Percentiles rank a stretch among this genome's conserved stretches.
phyloP scores from a whole-genome alignment of 148 eudicot species.

The Hydrangea macrophylla region DNA sequence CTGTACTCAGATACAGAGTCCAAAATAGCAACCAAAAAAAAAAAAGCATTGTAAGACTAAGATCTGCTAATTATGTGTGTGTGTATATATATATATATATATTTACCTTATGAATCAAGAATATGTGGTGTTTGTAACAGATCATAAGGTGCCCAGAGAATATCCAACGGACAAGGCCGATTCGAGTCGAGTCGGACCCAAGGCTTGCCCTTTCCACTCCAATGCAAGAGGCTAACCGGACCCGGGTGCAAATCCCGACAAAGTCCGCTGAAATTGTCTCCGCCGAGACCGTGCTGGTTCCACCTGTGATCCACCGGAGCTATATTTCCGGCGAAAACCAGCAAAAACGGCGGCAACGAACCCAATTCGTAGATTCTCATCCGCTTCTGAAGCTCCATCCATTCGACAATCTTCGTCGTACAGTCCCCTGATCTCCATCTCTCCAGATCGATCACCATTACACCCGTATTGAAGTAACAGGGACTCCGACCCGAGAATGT shows the following conservation, averaged over 20 bases:
- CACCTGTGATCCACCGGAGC: constrained; percentile 84
- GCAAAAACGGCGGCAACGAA: constrained; percentile 78
- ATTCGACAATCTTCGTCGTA: constrained; percentile 68
- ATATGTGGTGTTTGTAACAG: constrained; percentile 37
- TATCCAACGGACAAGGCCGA: constrained; percentile 80
- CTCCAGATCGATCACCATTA: constrained; percentile 77
- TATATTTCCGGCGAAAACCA: constrained; percentile 84
- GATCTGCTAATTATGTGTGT: neutral
- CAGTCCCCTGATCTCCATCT: constrained; percentile 70
- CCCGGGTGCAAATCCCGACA: constrained; percentile 88
- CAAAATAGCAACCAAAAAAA: neutral
- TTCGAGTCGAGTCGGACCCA: constrained; percentile 74
- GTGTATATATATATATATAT: neutral
- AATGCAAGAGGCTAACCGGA: constrained; percentile 87
- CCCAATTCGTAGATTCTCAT: constrained; percentile 88
- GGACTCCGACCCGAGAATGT: constrained; percentile 57
- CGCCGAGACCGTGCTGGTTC: constrained; percentile 98
- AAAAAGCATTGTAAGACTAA: neutral
- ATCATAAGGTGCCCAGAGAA: constrained; percentile 91
- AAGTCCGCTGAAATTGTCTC: constrained; percentile 77
- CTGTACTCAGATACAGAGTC: neutral
- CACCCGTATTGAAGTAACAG: constrained; percentile 89
- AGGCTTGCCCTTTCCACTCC: constrained; percentile 97
- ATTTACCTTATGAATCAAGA: constrained; percentile 48
- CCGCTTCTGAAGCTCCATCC: constrained; percentile 96